Evolutionary conservation across 2,329 filamentous ascomycete genomes (phyloP).

Genomic region (Spiromastix sp.): DNA sequence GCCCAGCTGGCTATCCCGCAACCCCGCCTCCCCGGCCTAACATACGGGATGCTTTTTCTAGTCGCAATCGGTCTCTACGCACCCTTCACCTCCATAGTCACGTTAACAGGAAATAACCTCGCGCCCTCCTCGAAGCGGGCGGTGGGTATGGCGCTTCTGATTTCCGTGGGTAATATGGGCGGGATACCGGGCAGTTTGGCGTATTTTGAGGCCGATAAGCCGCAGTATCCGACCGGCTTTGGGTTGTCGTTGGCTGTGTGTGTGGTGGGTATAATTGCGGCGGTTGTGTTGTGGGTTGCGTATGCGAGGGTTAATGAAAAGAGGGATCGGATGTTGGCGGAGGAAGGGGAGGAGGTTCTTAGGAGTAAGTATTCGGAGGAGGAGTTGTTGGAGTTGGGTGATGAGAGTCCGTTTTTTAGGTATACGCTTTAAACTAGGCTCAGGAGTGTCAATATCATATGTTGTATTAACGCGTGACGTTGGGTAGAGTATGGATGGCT

Average conservation of each 20-base stretch:
- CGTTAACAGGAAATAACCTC: constrained; percentile 20
- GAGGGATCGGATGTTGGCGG: constrained; percentile 19
- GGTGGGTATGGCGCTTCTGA: constrained; percentile 32
- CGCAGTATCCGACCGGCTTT: constrained; percentile 25
- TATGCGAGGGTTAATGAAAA: constrained; percentile 25
- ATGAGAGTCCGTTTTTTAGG: constrained; percentile 28
- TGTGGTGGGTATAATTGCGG: constrained; percentile 14
- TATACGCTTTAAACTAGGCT: constrained; percentile 23
- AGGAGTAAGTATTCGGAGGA: constrained; percentile 24
- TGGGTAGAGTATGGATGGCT: too few species aligned
- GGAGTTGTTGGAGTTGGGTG: constrained; percentile 27
- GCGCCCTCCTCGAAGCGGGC: constrained; percentile 30
- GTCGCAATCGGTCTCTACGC: constrained; percentile 10
- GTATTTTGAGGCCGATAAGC: constrained; percentile 17
- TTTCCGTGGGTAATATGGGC: constrained; percentile 32
- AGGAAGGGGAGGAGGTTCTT: constrained; percentile 22
- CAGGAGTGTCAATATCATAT: too few species aligned
- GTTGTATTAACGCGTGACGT: too few species aligned
- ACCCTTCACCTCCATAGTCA: constrained; percentile 9
- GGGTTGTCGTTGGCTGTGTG: constrained; percentile 22
- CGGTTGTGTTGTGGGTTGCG: constrained; percentile 18
- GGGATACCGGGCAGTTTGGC: constrained; percentile 28
- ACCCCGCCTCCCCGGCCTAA: constrained; percentile 8
- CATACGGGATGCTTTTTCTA: constrained; percentile 11
- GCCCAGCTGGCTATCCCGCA: constrained; percentile 40